Conservation (phyloP, 371 early-diverging fungal species). For the Mucor irregularis region DNA sequence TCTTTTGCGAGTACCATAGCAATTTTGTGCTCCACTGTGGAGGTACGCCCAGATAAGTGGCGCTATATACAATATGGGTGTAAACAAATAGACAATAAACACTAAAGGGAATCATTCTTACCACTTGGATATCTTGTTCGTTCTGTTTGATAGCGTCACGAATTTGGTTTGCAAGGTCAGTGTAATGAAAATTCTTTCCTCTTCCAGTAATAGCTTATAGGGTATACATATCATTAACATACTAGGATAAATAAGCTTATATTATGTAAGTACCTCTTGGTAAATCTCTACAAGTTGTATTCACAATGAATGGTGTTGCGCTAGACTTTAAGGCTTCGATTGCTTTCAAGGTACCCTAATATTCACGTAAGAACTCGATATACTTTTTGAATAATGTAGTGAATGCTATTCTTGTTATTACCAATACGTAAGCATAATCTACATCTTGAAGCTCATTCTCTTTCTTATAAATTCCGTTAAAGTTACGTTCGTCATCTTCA, state of each 20-base stretch:
- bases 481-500: slow-evolving; percentile 11
- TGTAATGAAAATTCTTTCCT: not conserved
- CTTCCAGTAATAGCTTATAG: slow-evolving; percentile 13
- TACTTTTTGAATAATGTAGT: not conserved
- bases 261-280: slow-evolving; percentile 12
- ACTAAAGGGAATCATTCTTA: too few relatives aligned
- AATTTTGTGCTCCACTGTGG: slow-evolving; percentile 10
- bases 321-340: not conserved
- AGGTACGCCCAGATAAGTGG: slow-evolving; percentile 7
- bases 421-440: slow-evolving; percentile 15
- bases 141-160: not conserved
- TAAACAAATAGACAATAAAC: too few relatives aligned
- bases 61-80: slow-evolving; percentile 8
- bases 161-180: not conserved
- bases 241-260: too few relatives aligned
- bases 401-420: slow-evolving; percentile 3
- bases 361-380: not conserved
- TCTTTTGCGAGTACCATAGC: slow-evolving; percentile 7
- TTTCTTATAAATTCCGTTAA: slow-evolving; percentile 1
- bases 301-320: slow-evolving; percentile 3
- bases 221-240: not conserved
- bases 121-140: slow-evolving; percentile 6
- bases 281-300: slow-evolving; percentile 18
- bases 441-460: slow-evolving; percentile 5
- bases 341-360: slow-evolving; percentile 11